Percentiles rank a stretch among this genome's conserved stretches.
Conservation (phyloP, 2,329 filamentous ascomycete genomes). For the Tolypocladium endophyticum region DNA sequence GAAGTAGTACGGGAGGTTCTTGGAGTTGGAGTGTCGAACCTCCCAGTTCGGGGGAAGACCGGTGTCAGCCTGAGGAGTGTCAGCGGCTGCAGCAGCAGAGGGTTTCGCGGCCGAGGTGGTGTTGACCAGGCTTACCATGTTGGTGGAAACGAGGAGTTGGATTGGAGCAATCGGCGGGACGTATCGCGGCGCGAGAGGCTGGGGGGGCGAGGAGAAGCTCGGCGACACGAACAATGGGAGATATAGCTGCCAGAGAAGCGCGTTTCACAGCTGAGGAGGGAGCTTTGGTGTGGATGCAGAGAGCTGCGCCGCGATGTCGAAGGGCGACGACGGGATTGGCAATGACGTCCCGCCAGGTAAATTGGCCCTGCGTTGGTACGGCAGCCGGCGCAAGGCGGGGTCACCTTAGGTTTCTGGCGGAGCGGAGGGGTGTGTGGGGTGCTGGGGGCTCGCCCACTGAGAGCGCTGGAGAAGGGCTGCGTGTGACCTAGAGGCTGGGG, state of each 20-base stretch:
- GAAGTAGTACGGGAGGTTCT: constrained; percentile 99
- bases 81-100: not conserved
- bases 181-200: not conserved
- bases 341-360: not conserved
- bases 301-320: not conserved
- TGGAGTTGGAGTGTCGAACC: constrained; percentile 94
- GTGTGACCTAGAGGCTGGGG: not conserved
- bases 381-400: not conserved
- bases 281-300: not conserved
- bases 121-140: not conserved
- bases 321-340: not conserved
- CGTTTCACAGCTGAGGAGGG: not conserved
- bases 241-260: not conserved
- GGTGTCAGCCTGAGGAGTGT: constrained; percentile 47
- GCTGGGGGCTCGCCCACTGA: not conserved
- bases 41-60: constrained; percentile 86
- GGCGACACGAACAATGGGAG: not conserved
- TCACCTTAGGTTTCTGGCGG: not conserved
- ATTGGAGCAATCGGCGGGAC: not conserved
- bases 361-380: not conserved
- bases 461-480: not conserved
- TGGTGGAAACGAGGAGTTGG: not conserved
- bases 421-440: not conserved
- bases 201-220: not conserved
- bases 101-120: not conserved